phyloP scores from a whole-genome alignment of 2,329 filamentous ascomycete species.

The Falciphora oryzae region DNA sequence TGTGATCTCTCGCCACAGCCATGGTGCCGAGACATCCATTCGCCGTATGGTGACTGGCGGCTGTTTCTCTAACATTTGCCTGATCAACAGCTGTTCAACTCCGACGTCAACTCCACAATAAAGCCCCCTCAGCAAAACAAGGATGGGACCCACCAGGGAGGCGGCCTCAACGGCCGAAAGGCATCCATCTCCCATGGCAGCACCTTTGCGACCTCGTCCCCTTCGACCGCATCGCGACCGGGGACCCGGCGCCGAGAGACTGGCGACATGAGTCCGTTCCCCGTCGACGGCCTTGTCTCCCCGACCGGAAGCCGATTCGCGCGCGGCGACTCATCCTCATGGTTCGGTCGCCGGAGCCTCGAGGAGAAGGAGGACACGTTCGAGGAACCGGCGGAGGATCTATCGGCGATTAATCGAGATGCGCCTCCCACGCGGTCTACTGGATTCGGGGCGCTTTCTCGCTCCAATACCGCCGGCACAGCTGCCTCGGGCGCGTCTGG shows the following conservation, averaged over 20 bases:
- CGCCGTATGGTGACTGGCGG: constrained; percentile 14
- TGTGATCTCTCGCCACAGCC: background rate
- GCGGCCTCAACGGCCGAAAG: constrained; percentile 66
- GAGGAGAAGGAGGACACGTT: constrained; percentile 47
- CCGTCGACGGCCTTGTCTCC: constrained; percentile 48
- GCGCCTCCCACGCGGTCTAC: constrained; percentile 23
- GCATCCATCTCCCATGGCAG: constrained; percentile 71
- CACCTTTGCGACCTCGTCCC: constrained; percentile 66
- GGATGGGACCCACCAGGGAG: constrained; percentile 49
- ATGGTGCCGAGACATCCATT: background rate
- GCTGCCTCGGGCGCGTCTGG: constrained; percentile 28
- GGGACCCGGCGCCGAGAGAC: constrained; percentile 79
- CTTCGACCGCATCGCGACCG: constrained; percentile 64
- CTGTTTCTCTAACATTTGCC: constrained; percentile 3
- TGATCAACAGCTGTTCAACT: constrained; percentile 61
- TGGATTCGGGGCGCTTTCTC: constrained; percentile 42
- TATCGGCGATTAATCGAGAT: constrained; percentile 17
- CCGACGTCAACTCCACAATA: constrained; percentile 87
- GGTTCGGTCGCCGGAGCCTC: constrained; percentile 48
- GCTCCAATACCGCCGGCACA: constrained; percentile 43
- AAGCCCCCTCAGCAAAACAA: constrained; percentile 79
- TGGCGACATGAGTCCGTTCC: constrained; percentile 59
- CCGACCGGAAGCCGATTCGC: constrained; percentile 55
- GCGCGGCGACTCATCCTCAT: constrained; percentile 56
- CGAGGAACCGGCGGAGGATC: constrained; percentile 48